Percentiles rank a stretch among this genome's conserved stretches.
These are phyloP conservation scores for Arabis hirsuta DNA, from an alignment of 345 rosid genomes.

Conservation along the genomic window DNA sequence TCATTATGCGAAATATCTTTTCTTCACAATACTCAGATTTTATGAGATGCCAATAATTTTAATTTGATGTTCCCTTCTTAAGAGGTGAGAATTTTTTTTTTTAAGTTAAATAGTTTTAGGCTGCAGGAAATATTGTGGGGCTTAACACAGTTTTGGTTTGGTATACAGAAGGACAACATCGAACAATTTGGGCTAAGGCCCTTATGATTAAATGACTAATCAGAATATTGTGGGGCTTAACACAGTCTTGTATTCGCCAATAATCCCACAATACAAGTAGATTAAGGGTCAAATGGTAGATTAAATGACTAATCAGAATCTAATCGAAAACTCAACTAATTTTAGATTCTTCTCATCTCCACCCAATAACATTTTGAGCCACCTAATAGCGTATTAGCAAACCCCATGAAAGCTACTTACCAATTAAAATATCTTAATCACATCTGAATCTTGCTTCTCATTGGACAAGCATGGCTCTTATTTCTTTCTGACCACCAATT, in stretches of 20 bases:
- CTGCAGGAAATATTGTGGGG: too few species aligned
- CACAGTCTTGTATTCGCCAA: too few species aligned
- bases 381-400: slow-evolving; percentile 36
- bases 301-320: slow-evolving; percentile 19
- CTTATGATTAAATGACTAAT: slow-evolving; percentile 2
- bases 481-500: slow-evolving; percentile 26
- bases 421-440: slow-evolving; percentile 27
- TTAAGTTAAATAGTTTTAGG: too few species aligned
- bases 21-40: too few species aligned
- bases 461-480: slow-evolving; percentile 28
- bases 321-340: slow-evolving; percentile 13
- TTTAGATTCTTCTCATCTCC: slow-evolving; percentile 12
- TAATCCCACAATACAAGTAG: too few species aligned
- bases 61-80: too few species aligned
- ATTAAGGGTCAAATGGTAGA: neutral
- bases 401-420: slow-evolving; percentile 30
- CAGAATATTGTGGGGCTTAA: neutral
- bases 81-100: too few species aligned
- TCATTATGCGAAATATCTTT: too few species aligned
- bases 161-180: too few species aligned
- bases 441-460: slow-evolving; percentile 32
- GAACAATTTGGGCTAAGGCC: too few species aligned
- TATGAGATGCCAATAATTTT: too few species aligned
- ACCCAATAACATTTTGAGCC: slow-evolving; percentile 17
- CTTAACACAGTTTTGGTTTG: too few species aligned